Conservation (phyloP, 441 rosid genomes). For the Arabidopsis lyrata region DNA sequence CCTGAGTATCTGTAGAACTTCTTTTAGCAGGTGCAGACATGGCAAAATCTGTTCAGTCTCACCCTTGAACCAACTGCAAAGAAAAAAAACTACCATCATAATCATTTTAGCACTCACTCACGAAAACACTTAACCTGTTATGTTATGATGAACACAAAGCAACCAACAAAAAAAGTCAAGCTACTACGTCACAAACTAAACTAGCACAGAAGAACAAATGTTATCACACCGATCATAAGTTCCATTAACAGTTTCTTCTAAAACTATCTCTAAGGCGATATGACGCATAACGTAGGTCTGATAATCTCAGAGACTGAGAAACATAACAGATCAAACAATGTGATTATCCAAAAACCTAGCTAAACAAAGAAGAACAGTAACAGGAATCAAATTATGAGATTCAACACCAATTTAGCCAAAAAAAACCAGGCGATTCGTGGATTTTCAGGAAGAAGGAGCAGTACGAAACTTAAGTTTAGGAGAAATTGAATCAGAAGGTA, state of each 20-base stretch:
- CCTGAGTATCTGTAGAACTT: conserved; percentile 55
- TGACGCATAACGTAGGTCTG: not conserved
- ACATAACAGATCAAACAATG: conserved; percentile 24
- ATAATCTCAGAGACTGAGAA: not conserved
- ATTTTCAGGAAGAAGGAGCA: conserved; percentile 3
- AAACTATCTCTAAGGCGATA: not conserved
- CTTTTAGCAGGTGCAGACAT: conserved; percentile 66
- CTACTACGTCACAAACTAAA: conserved; percentile 5
- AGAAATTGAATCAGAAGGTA: not conserved
- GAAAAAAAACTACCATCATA: conserved; percentile 8
- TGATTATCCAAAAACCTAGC: conserved; percentile 2
- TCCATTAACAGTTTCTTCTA: not conserved
- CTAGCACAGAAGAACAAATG: not conserved
- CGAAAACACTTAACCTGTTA: conserved; percentile 15
- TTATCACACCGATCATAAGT: not conserved
- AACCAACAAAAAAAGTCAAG: conserved; percentile 29
- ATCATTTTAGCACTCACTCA: conserved; percentile 1
- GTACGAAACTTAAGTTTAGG: not conserved
- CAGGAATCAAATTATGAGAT: too few species aligned
- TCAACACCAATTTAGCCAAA: too few species aligned
- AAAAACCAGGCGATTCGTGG: too few species aligned
- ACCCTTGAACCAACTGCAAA: conserved; percentile 37
- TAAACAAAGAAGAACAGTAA: too few species aligned
- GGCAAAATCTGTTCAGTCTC: conserved; percentile 38
- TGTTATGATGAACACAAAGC: conserved; percentile 17